Evolutionary conservation across 805 yeast species (phyloP), one percentile per base, ranked within the genome.

Genomic region (Suhomyces kilbournensis): DNA sequence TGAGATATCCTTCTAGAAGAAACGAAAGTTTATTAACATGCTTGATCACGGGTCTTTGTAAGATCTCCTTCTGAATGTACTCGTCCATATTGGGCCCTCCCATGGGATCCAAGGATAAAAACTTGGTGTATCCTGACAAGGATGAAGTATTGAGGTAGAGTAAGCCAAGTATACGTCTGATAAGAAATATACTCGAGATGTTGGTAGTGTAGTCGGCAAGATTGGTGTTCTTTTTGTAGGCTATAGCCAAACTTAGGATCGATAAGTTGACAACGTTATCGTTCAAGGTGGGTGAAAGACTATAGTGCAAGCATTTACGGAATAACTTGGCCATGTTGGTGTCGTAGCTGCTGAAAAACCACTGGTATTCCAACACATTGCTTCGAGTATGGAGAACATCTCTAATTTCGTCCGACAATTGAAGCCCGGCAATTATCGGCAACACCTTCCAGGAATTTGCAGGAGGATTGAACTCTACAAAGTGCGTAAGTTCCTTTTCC

Each of bases 11-110:
- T 51, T 78, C 80, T 38, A 78, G 57, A 2, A 84, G 57, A 45
- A 74, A 71, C 0, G 86, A 75, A 19, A 84, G 55, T 45, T 76
- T 69, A 60, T 75, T 82, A 44, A 83, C 58, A 56, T 81, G 81
- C 51, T 75, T 78, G 26, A 78, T 53, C 1, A 75, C 75, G 0
- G 86, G 86, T 28, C 61, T 61, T 51, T 60, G 68, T 14, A 59
- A 45, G 2, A 67, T 55, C 12, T 54, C 51, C 19, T 48, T 48
- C 9, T 50, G 49, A 4, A 60, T 22, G 15, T 35, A 25, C 14
- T 53, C 51, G 14, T 59, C 63, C n/a, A 52, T 20, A 9, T 56
- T 51, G 4, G 53, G 45, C 10, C 56, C 58, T 14, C 56, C 58
- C 1, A 44, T 32, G 1, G 61, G 55, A 28, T 50, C 52, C 4